Conservation (phyloP, 495 filamentous ascomycete species). For the Neurospora cerealis region DNA sequence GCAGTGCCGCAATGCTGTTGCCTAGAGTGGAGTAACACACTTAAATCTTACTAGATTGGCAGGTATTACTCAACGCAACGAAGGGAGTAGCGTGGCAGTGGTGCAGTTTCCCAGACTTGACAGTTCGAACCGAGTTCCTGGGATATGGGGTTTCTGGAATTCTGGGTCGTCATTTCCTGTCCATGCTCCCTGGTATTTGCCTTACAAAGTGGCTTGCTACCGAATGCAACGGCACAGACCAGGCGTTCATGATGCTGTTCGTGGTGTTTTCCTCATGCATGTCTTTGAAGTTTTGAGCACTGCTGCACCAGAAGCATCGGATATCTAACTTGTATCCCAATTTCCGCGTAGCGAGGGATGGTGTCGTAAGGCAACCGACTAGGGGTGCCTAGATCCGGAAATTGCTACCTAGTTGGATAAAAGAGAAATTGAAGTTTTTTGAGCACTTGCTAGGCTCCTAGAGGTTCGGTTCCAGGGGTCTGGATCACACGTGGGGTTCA, state of each 20-base stretch:
- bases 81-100: neutral
- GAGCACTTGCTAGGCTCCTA: neutral
- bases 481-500: neutral
- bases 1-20: neutral
- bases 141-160: neutral
- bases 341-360: neutral
- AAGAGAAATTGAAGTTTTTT: neutral
- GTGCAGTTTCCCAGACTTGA: neutral
- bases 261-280: neutral
- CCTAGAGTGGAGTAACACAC: neutral
- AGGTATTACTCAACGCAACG: neutral
- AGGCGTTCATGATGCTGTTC: neutral
- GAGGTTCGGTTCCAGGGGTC: neutral
- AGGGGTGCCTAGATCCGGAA: neutral
- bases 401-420: neutral
- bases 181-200: neutral
- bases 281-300: neutral
- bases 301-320: neutral
- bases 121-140: neutral
- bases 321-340: neutral
- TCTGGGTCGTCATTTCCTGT: neutral
- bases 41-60: neutral
- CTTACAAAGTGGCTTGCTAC: neutral
- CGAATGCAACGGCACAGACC: neutral
- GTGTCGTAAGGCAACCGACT: neutral